Evolutionary conservation across 176 grass and related monocot genomes (phyloP).

Genomic region (Chrysopogon serrulatus): DNA sequence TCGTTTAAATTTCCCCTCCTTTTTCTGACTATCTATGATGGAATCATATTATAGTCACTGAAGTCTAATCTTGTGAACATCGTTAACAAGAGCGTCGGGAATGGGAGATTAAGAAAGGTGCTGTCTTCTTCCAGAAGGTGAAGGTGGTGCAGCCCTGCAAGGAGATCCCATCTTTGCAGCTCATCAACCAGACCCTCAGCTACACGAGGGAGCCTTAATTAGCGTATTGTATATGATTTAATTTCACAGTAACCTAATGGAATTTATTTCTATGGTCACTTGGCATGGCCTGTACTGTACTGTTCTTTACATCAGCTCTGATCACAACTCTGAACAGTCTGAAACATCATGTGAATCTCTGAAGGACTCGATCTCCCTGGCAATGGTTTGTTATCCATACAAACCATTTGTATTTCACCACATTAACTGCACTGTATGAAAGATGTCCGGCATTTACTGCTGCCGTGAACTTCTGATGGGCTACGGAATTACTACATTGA

Average conservation of each 20-base stretch:
- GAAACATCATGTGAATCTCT: neutral
- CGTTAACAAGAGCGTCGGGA: too few species aligned
- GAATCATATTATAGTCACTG: too few species aligned
- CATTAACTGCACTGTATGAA: neutral
- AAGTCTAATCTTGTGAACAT: too few species aligned
- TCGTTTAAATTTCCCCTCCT: too few species aligned
- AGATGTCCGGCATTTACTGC: neutral
- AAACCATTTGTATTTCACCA: slow-evolving; percentile 8
- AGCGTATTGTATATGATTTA: too few species aligned
- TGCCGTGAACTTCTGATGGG: neutral
- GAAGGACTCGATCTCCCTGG: neutral
- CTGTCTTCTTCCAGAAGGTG: too few species aligned
- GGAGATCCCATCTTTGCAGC: too few species aligned
- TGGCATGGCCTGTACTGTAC: slow-evolving; percentile 13
- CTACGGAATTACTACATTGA: neutral
- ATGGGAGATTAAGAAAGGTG: too few species aligned
- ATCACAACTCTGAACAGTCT: neutral
- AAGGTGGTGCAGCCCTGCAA: too few species aligned
- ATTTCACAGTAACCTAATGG: neutral
- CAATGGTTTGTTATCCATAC: slow-evolving; percentile 6
- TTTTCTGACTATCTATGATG: too few species aligned
- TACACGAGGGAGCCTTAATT: too few species aligned
- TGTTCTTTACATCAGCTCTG: neutral
- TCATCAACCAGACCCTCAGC: too few species aligned
- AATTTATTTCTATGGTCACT: neutral